phyloP scores from a whole-genome alignment of 2,329 filamentous ascomycete species.

The Fusarium tjaetaba region DNA sequence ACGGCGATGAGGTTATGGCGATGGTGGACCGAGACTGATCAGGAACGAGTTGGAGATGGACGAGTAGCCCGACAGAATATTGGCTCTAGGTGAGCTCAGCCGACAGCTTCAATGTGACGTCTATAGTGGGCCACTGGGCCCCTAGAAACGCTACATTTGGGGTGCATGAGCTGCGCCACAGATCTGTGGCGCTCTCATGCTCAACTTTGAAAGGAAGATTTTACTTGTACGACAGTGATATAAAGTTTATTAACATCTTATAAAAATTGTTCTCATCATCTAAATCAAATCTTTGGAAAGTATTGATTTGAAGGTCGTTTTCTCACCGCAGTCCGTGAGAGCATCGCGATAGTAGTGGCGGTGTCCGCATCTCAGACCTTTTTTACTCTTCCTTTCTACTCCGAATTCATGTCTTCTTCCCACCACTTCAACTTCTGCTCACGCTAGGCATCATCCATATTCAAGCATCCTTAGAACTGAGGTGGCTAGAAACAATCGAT shows the following conservation, averaged over 20 bases:
- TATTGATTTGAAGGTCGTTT: too few species aligned
- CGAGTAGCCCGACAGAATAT: conserved; percentile 17
- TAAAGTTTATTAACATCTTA: not conserved
- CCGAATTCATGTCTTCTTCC: not conserved
- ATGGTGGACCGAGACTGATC: conserved; percentile 3
- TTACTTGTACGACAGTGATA: not conserved
- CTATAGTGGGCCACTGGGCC: conserved; percentile 10
- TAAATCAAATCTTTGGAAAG: not conserved
- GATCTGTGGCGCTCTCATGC: conserved; percentile 12
- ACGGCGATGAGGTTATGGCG: not conserved
- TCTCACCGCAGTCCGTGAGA: not conserved
- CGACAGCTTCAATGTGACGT: conserved; percentile 31
- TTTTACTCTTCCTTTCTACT: not conserved
- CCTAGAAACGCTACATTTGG: not conserved
- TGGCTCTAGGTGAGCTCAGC: conserved; percentile 8
- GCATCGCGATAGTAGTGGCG: not conserved
- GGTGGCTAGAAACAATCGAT: not conserved
- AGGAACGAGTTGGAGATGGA: conserved; percentile 36
- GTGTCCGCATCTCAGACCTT: conserved; percentile 16
- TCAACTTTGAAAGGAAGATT: not conserved
- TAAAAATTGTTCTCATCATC: too few species aligned
- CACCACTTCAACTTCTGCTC: not conserved
- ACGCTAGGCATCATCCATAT: not conserved
- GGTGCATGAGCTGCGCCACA: conserved; percentile 29
- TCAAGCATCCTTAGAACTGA: not conserved